These are phyloP conservation scores for Parastagonospora nodorum DNA, from an alignment of 2,329 filamentous ascomycete genomes.

Conservation along the genomic window DNA sequence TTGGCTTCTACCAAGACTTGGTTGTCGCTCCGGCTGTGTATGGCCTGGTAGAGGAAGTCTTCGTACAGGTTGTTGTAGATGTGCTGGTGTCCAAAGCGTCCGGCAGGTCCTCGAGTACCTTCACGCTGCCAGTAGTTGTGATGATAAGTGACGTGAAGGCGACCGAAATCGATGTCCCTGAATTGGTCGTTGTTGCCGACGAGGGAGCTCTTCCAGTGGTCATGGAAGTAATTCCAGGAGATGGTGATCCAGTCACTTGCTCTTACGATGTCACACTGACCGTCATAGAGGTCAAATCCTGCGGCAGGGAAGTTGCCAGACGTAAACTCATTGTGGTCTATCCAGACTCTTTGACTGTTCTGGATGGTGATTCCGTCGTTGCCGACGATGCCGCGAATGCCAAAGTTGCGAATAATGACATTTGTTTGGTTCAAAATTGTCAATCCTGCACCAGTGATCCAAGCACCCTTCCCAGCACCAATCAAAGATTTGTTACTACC, in stretches of 20 bases:
- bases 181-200: constrained; percentile 66
- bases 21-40: constrained; percentile 53
- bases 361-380: constrained; percentile 66
- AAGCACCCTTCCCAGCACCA: constrained; percentile 49
- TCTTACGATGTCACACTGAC: constrained; percentile 67
- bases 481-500: constrained; percentile 51
- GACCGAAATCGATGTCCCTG: constrained; percentile 61
- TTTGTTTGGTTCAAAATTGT: constrained; percentile 60
- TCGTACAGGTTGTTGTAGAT: constrained; percentile 59
- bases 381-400: constrained; percentile 63
- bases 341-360: constrained; percentile 61
- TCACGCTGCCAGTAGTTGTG: constrained; percentile 71
- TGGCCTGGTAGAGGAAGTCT: constrained; percentile 46
- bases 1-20: constrained; percentile 53
- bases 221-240: constrained; percentile 57
- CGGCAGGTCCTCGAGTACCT: constrained; percentile 65
- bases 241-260: constrained; percentile 67
- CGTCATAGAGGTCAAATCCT: constrained; percentile 70
- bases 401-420: constrained; percentile 68
- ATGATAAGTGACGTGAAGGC: constrained; percentile 68
- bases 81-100: constrained; percentile 71
- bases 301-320: constrained; percentile 60
- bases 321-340: constrained; percentile 70
- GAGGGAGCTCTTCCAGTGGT: constrained; percentile 67
- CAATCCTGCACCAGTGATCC: constrained; percentile 55